These are phyloP conservation scores for Citrus australasica DNA, from an alignment of 345 rosid genomes.

Conservation along the genomic window DNA sequence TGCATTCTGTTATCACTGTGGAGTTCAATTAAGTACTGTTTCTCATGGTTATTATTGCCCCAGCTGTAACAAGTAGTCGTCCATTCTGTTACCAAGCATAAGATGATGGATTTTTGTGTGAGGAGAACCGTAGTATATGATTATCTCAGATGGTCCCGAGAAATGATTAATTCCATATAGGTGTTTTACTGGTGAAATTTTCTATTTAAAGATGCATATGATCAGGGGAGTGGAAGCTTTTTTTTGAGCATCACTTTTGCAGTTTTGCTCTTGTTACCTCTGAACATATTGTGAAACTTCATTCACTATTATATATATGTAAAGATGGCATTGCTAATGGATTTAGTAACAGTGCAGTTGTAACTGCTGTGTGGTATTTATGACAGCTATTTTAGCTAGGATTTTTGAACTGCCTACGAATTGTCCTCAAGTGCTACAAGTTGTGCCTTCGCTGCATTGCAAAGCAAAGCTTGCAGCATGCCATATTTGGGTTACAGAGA, in stretches of 20 bases:
- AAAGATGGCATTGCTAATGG: too few relatives aligned
- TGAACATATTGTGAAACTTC: neutral
- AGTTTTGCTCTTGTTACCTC: neutral
- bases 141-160: neutral
- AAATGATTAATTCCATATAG: neutral
- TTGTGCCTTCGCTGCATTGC: neutral
- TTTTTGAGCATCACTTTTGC: neutral
- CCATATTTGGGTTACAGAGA: neutral
- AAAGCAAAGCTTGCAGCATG: neutral
- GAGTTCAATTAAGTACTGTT: neutral
- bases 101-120: neutral
- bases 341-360: too few relatives aligned
- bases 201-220: neutral
- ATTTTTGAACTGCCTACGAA: neutral
- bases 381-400: neutral
- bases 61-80: neutral
- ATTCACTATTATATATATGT: too few relatives aligned
- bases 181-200: neutral
- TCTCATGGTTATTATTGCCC: neutral
- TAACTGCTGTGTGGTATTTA: neutral
- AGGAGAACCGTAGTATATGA: neutral
- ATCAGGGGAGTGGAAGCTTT: neutral
- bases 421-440: neutral
- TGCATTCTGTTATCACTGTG: constrained; percentile 17
- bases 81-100: neutral